Conservation (phyloP, 768 basidiomycete genomes). For the Boletus patriciae region DNA sequence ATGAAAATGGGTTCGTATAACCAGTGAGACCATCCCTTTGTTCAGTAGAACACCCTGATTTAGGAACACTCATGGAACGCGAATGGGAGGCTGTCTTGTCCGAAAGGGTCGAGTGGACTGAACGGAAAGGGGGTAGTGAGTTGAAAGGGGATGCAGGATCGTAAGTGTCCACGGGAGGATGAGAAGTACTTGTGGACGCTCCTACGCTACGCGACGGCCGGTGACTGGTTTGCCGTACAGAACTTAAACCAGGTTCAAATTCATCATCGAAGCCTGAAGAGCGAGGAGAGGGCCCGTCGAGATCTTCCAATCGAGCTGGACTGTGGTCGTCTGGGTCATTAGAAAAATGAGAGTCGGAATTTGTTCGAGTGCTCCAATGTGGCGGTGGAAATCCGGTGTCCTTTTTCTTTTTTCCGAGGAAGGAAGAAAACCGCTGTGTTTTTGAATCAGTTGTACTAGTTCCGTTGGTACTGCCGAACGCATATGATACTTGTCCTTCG, state of each 20-base stretch:
- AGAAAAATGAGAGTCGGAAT: conserved; percentile 58
- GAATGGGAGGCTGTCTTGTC: conserved; percentile 33
- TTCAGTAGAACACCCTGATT: conserved; percentile 15
- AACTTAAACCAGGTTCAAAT: conserved; percentile 46
- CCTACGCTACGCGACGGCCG: conserved; percentile 21
- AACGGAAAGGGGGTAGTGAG: conserved; percentile 35
- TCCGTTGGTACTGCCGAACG: conserved; percentile 40
- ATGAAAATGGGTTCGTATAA: conserved; percentile 32
- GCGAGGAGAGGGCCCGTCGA: conserved; percentile 17
- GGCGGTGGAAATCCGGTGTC: conserved; percentile 57
- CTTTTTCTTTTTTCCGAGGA: conserved; percentile 48
- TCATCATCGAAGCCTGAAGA: conserved; percentile 39
- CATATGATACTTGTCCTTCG: conserved; percentile 46
- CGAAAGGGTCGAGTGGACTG: conserved; percentile 33
- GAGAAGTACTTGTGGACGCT: conserved; percentile 1
- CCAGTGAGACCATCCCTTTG: not conserved
- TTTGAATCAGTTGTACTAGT: conserved; percentile 35
- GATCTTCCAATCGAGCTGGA: conserved; percentile 32
- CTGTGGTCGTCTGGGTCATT: conserved; percentile 20
- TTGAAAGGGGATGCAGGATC: conserved; percentile 38
- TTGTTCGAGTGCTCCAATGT: conserved; percentile 55
- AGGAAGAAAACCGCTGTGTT: conserved; percentile 31
- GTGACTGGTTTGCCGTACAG: conserved; percentile 31
- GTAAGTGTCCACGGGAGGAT: conserved; percentile 27
- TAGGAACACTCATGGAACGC: conserved; percentile 36